Base-by-base conservation (phyloP, 2,329 filamentous ascomycete species). In the Pseudofabraea citricarpa region DNA sequence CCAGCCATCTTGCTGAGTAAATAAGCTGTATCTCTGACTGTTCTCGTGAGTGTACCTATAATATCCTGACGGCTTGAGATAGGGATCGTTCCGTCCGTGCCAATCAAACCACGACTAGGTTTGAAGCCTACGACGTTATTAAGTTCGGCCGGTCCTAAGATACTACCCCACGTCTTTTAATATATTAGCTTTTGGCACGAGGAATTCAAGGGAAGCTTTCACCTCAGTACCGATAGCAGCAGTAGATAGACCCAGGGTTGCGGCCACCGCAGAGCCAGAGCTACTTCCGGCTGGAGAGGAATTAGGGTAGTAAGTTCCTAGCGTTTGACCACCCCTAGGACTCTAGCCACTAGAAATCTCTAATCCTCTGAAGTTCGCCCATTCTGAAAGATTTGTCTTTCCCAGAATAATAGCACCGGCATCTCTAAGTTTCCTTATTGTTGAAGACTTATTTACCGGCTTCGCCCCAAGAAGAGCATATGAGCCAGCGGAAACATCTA, bases 111-210 rank as follows among this genome's bases (percentile, higher is more conserved):
- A 8, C 24, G 8, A 8, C 8, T 82, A 2, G 81, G 78, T 56
- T 81, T 82, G 58, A 86, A 79, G 2, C 79, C 81, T 0, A 83
- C 81, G 1, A 84, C 58, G 43, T 81, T 82, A 64, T 77, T 83
- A 10, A 49, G 40, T 23, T 61, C 51, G 0, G 64, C 55, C 0
- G 83, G 82, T 8, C 68, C 70, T 4, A 83, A 58, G 41, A 86
- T 83, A 12, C 74, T 80, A 4, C 81, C 81, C 43, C 70, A 70
- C 0, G 81, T 85, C 59, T 81, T 8, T n/a, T n/a, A n/a, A n/a
- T n/a, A n/a, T n/a, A n/a, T n/a, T n/a, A n/a, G n/a, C n/a, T n/a
- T n/a, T n/a, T n/a, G n/a, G n/a, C n/a, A n/a, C n/a, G n/a, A n/a
- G n/a, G n/a, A n/a, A n/a, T n/a, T n/a, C n/a, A n/a, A 27, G 24